These are phyloP conservation scores for Jatropha podagrica DNA, from an alignment of 441 rosid genomes.

Conservation along the genomic window DNA sequence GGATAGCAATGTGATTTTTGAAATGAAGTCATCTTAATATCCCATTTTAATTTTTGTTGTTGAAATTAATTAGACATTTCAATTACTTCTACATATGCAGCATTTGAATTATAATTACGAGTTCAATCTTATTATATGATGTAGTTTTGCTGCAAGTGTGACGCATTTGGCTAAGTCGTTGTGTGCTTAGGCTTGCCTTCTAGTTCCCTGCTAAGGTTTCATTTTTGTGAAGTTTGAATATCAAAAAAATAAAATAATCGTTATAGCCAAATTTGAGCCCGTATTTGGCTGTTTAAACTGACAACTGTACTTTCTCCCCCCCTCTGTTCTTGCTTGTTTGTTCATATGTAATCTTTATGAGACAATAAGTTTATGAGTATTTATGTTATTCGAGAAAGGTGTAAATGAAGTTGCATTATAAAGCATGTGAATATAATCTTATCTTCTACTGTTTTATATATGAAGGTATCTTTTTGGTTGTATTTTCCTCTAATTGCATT, in stretches of 20 bases:
- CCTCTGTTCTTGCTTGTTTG: not conserved
- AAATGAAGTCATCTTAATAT: not conserved
- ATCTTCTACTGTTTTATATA: not conserved
- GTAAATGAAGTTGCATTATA: not conserved
- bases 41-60: not conserved
- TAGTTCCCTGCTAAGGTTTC: not conserved
- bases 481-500: not conserved
- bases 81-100: not conserved
- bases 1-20: not conserved
- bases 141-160: slow-evolving; percentile 1
- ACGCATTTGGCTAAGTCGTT: not conserved
- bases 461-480: not conserved
- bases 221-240: slow-evolving; percentile 13
- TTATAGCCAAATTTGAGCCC: not conserved
- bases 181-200: not conserved
- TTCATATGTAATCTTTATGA: not conserved
- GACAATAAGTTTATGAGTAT: not conserved
- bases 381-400: not conserved
- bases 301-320: no score
- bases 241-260: not conserved
- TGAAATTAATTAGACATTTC: not conserved
- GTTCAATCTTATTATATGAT: not conserved
- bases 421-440: no score
- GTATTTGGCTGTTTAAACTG: not conserved
- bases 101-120: not conserved